A percentile compares a stretch with the other conserved stretches of the same genome.
Evolutionary conservation across 75 land plant species (phyloP).

Genomic region (Pseudotsuga menziesii): DNA sequence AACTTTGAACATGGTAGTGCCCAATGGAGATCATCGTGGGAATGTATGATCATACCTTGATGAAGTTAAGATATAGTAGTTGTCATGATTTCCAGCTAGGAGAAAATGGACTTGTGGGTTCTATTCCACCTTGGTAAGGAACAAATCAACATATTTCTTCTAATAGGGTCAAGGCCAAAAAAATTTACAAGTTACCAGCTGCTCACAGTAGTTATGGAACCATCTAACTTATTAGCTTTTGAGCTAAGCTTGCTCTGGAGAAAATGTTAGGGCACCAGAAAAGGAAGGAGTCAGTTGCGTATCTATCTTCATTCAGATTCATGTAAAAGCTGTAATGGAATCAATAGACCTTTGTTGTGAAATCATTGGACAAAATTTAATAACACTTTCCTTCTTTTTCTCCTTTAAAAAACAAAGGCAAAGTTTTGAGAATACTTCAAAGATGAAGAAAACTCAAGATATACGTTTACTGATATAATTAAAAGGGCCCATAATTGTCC

Average conservation of each 20-base stretch:
- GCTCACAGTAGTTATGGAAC: neutral
- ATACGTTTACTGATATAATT: neutral
- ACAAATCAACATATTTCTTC: neutral
- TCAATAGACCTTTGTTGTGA: neutral
- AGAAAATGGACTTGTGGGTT: neutral
- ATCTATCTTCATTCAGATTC: neutral
- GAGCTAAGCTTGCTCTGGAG: neutral
- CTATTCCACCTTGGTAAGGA: neutral
- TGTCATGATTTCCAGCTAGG: neutral
- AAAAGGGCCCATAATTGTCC: neutral
- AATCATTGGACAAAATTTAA: neutral
- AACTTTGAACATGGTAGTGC: neutral
- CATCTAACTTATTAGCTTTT: neutral
- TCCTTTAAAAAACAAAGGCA: neutral
- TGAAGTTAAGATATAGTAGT: neutral
- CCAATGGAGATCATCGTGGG: neutral
- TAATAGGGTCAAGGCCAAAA: neutral
- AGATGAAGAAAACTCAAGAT: neutral
- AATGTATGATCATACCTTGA: no score
- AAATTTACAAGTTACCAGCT: neutral
- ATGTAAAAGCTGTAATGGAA: neutral
- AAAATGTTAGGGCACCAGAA: neutral
- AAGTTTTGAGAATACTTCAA: neutral
- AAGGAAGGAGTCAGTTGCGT: neutral
- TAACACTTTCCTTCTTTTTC: neutral